A percentile compares a stretch with the other conserved stretches of the same genome.
phyloP scores from a whole-genome alignment of 148 eudicot genomes.

The Diospyros kaki region DNA sequence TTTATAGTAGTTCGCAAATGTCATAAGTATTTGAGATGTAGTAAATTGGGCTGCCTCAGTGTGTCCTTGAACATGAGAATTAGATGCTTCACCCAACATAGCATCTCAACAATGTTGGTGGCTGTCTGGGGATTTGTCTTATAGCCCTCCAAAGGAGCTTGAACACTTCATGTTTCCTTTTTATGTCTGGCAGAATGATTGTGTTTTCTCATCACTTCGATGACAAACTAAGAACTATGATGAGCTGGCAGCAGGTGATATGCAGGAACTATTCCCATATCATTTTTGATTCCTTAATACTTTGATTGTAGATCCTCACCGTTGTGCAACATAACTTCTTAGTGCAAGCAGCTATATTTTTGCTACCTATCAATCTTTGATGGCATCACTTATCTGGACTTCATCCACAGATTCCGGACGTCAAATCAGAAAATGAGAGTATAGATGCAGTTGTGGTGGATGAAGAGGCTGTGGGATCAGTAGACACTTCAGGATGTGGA shows the following conservation, averaged over 20 bases:
- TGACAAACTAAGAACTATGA: not conserved
- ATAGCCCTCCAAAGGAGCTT: not conserved
- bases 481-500: conserved; percentile 36
- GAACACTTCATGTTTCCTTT: not conserved
- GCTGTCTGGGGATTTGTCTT: not conserved
- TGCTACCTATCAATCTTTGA: not conserved
- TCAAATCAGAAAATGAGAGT: conserved; percentile 19
- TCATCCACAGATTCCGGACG: conserved; percentile 37
- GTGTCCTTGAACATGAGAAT: too few species aligned
- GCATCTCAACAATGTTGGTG: not conserved
- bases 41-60: too few species aligned
- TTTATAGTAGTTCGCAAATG: too few species aligned
- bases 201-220: not conserved
- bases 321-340: not conserved
- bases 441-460: conserved; percentile 43
- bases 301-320: not conserved
- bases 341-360: not conserved
- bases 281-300: not conserved
- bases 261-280: not conserved
- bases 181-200: not conserved
- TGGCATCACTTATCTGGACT: conserved; percentile 1
- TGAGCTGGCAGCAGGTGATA: not conserved
- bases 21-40: too few species aligned
- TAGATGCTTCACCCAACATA: too few species aligned
- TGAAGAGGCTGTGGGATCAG: conserved; percentile 47